These are phyloP conservation scores for Drechslerella coelobrocha DNA, from an alignment of 2,329 filamentous ascomycete genomes.

Conservation along the genomic window DNA sequence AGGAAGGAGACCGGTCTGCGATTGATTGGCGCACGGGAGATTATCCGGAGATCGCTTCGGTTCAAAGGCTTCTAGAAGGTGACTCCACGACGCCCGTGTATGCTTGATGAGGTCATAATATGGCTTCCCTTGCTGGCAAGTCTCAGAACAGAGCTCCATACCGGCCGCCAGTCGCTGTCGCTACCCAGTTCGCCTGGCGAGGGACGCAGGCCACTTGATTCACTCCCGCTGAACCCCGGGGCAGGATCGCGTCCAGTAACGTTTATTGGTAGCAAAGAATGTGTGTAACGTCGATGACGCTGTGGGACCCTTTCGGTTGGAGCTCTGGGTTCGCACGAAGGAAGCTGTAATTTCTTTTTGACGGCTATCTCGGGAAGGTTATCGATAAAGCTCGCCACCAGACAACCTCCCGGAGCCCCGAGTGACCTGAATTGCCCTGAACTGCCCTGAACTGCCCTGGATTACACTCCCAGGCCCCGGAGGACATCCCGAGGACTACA, in stretches of 20 bases:
- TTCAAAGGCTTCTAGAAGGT: slow-evolving; percentile 44
- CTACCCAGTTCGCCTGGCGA: no score
- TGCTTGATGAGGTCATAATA: slow-evolving; percentile 41
- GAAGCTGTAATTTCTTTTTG: not conserved
- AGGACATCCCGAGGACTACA: not conserved
- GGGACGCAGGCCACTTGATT: not conserved
- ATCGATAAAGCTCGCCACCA: not conserved
- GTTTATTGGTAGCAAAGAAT: not conserved
- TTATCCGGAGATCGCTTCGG: slow-evolving; percentile 18
- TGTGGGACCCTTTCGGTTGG: no score
- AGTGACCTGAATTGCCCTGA: no score
- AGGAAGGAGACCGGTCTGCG: not conserved
- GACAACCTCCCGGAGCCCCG: not conserved
- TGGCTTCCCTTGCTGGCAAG: no score
- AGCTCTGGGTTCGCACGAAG: not conserved
- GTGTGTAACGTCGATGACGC: not conserved
- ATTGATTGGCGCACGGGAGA: slow-evolving; percentile 20
- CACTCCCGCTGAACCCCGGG: not conserved
- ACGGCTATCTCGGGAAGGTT: not conserved
- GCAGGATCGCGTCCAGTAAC: not conserved
- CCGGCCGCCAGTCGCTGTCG: no score
- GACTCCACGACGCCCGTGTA: slow-evolving; percentile 10
- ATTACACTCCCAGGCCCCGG: not conserved
- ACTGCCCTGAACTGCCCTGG: no score
- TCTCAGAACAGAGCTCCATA: not conserved